Evolutionary conservation across 306 rosid species (phyloP), one percentile per base, ranked within the genome.

Genomic region (Benincasa hispida): DNA sequence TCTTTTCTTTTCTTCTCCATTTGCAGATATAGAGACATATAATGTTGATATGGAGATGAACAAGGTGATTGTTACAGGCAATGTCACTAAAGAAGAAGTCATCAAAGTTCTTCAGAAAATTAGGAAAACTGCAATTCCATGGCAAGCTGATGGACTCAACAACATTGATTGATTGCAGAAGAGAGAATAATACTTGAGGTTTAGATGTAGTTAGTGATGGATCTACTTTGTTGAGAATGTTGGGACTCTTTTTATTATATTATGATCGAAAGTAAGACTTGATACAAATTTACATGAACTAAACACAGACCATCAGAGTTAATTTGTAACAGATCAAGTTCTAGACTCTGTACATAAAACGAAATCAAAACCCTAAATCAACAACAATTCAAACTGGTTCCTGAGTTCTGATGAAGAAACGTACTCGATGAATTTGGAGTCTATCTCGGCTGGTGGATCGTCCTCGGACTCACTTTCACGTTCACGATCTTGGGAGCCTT

Each of bases 381-480:
- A 47, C 35, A 47, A 24, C 76, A 48, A 72, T 48, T 42, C 15
- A 68, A 42, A 68, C 55, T 22, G 53, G 21, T 68, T 68, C 55
- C 11, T 6, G 74, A 41, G 55, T 68, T 42, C 55, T 68, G 74
- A 4, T 22, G 74, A 68, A 68, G 74, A 68, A 68, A 68, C 74
- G 13, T 68, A 68, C 74, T 68, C 37, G 67, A 27, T 59, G n/a
- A n/a, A n/a, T n/a, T n/a, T n/a, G n/a, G n/a, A 68, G 2, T 87
- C 90, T 90, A 92, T 78, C 92, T 85, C 37, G 98, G 98, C 84
- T 92, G 98, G 75, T 92, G 98, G 78, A 92, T 92, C 81, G 84
- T 84, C 79, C 92, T 80, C 8, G 98, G 96, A 84, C 89, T 92
- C 82, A 87, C 81, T 83, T 82, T 92, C 77, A 77, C 78, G 83